These are phyloP conservation scores for Hippophae rhamnoides DNA, from an alignment of 306 rosid genomes.

Conservation along the genomic window DNA sequence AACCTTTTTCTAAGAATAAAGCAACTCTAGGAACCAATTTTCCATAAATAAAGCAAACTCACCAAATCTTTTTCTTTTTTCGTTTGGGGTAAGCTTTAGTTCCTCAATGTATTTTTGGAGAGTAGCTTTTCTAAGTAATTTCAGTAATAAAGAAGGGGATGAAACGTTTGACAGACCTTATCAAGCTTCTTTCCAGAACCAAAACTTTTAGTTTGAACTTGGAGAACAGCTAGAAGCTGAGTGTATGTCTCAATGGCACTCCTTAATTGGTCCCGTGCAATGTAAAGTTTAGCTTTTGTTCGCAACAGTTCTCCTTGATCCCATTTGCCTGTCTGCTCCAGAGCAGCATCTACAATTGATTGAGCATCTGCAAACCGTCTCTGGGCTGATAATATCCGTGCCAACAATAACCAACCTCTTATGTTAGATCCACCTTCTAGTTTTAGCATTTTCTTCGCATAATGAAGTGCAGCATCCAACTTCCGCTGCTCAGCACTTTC, in stretches of 20 bases:
- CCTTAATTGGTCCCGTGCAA: conserved; percentile 59
- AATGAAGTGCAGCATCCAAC: conserved; percentile 57
- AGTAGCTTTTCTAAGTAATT: neutral
- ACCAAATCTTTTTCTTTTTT: too few relatives aligned
- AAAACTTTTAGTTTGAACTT: conserved; percentile 63
- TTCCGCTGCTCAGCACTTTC: conserved; percentile 75
- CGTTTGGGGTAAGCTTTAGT: too few relatives aligned
- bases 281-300: conserved; percentile 77
- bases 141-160: neutral
- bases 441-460: conserved; percentile 47
- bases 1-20: too few relatives aligned
- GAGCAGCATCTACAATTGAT: conserved; percentile 57
- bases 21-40: too few relatives aligned
- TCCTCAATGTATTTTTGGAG: neutral
- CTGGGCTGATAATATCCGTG: conserved; percentile 73
- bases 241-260: conserved; percentile 60
- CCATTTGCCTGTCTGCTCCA: conserved; percentile 88
- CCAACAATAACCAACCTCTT: conserved; percentile 69
- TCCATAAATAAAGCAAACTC: too few relatives aligned
- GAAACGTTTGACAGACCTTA: conserved; percentile 37
- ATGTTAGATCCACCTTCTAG: conserved; percentile 60
- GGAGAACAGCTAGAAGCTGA: conserved; percentile 70
- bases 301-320: conserved; percentile 74
- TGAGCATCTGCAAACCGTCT: conserved; percentile 61
- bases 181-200: conserved; percentile 37